phyloP scores from a whole-genome alignment of 1,139 yeast species.

The Wickerhamiella infanticola region DNA sequence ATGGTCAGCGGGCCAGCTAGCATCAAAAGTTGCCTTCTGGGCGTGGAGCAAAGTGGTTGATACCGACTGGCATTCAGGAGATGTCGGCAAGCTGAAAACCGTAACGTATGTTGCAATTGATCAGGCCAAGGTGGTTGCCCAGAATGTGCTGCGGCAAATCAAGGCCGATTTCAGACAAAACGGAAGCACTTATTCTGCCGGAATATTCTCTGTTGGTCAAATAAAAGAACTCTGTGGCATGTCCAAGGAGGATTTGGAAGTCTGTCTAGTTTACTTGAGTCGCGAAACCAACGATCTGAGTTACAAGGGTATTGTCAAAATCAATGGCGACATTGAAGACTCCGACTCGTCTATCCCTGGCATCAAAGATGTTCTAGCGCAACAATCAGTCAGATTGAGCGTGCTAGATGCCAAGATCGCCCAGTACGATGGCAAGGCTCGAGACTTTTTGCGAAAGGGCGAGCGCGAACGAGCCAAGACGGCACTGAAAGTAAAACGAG shows the following conservation, averaged over 20 bases:
- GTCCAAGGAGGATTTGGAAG: constrained; percentile 17
- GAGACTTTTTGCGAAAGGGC: constrained; percentile 13
- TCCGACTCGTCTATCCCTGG: constrained; percentile 22
- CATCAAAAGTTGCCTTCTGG: constrained; percentile 1
- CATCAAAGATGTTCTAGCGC: constrained; percentile 18
- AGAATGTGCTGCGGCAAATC: constrained; percentile 9
- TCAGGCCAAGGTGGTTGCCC: constrained; percentile 14
- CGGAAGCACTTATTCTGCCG: constrained; percentile 9
- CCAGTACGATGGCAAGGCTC: constrained; percentile 16
- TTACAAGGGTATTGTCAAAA: constrained; percentile 7
- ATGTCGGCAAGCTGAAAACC: constrained; percentile 13
- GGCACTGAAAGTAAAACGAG: constrained; percentile 17
- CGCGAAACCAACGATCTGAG: constrained; percentile 15
- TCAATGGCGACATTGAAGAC: constrained; percentile 16
- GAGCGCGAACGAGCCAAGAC: constrained; percentile 17
- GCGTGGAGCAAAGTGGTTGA: constrained; percentile 5
- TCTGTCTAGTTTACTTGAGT: constrained; percentile 18
- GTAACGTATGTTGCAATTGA: constrained; percentile 18
- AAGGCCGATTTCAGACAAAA: constrained; percentile 1
- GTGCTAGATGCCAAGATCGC: constrained; percentile 16
- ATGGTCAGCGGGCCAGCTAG: constrained; percentile 1
- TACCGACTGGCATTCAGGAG: constrained; percentile 5
- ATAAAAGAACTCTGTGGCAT: constrained; percentile 2
- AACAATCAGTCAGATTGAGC: constrained; percentile 17
- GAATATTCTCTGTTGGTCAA: constrained; percentile 5